Conservation (phyloP, 345 rosid genomes). For the Arabidopsis suecica region DNA sequence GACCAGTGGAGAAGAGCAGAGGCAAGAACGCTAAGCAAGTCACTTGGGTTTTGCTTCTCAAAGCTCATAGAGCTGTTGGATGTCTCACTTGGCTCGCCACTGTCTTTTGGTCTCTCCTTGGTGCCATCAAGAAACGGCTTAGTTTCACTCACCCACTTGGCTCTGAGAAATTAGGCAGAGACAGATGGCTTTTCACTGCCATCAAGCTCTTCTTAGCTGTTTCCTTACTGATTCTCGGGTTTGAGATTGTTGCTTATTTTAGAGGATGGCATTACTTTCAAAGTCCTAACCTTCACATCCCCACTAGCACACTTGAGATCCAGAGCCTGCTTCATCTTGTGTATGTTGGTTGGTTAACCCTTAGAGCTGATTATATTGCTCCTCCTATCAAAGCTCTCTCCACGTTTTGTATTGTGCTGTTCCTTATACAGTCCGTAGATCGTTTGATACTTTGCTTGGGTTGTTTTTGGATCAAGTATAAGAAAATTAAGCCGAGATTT, state of each 20-base stretch:
- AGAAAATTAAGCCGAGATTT: conserved; percentile 68
- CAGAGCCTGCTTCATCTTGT: conserved; percentile 67
- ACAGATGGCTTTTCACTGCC: conserved; percentile 59
- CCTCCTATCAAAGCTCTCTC: conserved; percentile 67
- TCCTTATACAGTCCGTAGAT: conserved; percentile 78
- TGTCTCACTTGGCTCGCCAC: conserved; percentile 80
- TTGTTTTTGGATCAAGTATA: conserved; percentile 81
- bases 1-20: conserved; percentile 80
- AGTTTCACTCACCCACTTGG: conserved; percentile 62
- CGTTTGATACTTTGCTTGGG: conserved; percentile 77
- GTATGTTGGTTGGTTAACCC: conserved; percentile 65
- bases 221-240: conserved; percentile 59
- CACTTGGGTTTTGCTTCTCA: conserved; percentile 91
- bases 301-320: conserved; percentile 57
- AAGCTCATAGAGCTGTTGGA: conserved; percentile 87
- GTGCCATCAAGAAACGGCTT: conserved; percentile 72
- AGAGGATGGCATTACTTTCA: conserved; percentile 84
- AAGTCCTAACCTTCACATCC: conserved; percentile 67
- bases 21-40: conserved; percentile 90
- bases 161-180: conserved; percentile 67
- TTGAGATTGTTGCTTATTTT: conserved; percentile 72
- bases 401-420: conserved; percentile 67
- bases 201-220: conserved; percentile 60
- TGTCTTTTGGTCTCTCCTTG: conserved; percentile 80
- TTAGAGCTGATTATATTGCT: conserved; percentile 74